Base-by-base conservation (phyloP, 2,329 filamentous ascomycete genomes). In the Zasmidium angulare region DNA sequence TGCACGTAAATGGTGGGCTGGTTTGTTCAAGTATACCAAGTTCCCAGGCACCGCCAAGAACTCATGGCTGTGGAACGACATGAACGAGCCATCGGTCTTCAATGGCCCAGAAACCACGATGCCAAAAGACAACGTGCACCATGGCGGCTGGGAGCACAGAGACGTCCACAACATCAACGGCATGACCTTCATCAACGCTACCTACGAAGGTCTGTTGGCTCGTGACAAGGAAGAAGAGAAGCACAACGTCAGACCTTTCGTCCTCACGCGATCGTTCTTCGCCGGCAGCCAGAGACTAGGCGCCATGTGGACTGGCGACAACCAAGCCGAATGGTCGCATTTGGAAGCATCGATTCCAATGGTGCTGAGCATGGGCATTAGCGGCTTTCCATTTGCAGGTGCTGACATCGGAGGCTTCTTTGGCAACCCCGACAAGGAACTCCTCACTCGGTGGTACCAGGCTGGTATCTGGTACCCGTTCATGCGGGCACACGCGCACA, bases 71-170 rank as follows among this genome's bases (percentile, higher is more conserved):
- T 99, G 95, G 95, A 99, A 99, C 75, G 95, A 99, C 75, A 99
- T 99, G 95, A 98, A 97, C 73, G 95, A 99, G 78, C 95, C 95
- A 0, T 98, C 95, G 0, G 95, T 99, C 1, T 99, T 99, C 81
- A 98, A 98, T 74, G 95, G 95, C 0, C 95, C 95, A 0, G 95
- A 99, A 76, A 96, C 92, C 2, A 98, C 93, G 3, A 98, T 98
- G 93, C 95, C 95, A 62, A 97, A 97, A 77, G 95, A 99, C 79
- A 99, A 99, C 73, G 77, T 99, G 26, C 95, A 99, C 74, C 79
- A 89, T 70, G 93, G 86, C 54, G 86, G 89, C 71, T 99, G 95
- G 95, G 95, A 99, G 76, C 95, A 99, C 74, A 90, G 95, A 63
- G 95, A 99, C 72, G 79, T 99, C 3, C 95, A 99, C 81, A 98